Conservation (phyloP, 306 rosid species). For the Malus asiatica region DNA sequence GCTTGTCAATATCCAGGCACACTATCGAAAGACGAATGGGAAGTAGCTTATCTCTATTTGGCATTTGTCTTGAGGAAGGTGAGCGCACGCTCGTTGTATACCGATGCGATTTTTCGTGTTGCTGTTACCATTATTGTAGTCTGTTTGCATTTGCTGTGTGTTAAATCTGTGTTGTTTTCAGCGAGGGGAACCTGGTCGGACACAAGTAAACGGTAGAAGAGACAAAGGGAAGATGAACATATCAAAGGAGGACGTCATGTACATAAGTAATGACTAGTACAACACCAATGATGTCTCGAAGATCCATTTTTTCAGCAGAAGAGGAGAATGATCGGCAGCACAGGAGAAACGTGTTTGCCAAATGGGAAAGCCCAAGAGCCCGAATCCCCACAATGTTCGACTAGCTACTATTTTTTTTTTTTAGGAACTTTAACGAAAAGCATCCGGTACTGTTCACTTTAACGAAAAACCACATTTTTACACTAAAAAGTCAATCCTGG, state of each 20-base stretch:
- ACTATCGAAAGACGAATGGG: conserved; percentile 63
- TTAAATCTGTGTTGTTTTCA: conserved; percentile 25
- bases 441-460: too few species aligned
- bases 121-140: background rate
- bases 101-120: background rate
- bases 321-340: background rate
- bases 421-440: too few species aligned
- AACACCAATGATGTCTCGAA: background rate
- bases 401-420: background rate
- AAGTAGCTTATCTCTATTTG: conserved; percentile 57
- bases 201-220: conserved; percentile 29
- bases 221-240: conserved; percentile 66
- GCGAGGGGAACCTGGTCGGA: conserved; percentile 70
- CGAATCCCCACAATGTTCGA: background rate
- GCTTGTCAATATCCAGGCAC: conserved; percentile 35
- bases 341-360: background rate
- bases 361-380: background rate
- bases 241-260: conserved; percentile 55
- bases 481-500: too few species aligned
- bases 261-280: conserved; percentile 20
- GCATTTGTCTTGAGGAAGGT: conserved; percentile 59
- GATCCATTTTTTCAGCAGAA: background rate
- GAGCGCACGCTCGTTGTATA: background rate
- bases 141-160: background rate
- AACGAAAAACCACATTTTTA: too few species aligned